Conservation (phyloP, 345 rosid species). For the Eucalyptus dawsonii region DNA sequence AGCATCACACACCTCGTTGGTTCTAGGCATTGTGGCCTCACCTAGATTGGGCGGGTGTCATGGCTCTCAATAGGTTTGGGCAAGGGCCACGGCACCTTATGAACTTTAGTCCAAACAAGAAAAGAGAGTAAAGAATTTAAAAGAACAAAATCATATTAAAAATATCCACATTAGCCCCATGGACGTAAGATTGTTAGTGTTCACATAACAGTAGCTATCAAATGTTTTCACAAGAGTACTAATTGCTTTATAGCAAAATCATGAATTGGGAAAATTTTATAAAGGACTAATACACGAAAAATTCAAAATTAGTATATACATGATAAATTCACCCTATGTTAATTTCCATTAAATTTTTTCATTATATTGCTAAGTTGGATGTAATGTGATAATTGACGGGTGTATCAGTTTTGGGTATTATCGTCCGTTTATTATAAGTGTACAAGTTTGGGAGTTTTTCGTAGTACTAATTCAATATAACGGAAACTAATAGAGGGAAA, state of each 20-base stretch:
- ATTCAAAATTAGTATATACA: accelerated
- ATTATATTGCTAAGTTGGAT: too few relatives aligned
- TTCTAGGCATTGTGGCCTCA: accelerated
- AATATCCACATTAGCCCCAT: accelerated
- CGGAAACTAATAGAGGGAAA: too few relatives aligned
- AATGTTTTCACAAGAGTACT: too few relatives aligned
- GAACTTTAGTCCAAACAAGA: background rate
- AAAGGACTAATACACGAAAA: too few relatives aligned
- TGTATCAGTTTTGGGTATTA: accelerated
- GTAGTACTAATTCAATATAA: too few relatives aligned
- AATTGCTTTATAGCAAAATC: background rate
- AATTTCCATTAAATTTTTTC: accelerated
- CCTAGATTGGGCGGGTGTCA: background rate
- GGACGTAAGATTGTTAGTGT: accelerated
- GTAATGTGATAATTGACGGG: accelerated
- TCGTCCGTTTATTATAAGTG: accelerated
- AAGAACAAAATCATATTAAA: too few relatives aligned
- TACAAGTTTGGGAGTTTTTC: too few relatives aligned
- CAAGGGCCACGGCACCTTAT: too few relatives aligned
- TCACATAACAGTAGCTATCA: background rate
- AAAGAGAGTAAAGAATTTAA: too few relatives aligned
- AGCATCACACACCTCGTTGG: accelerated
- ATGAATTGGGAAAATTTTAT: too few relatives aligned
- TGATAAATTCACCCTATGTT: background rate
- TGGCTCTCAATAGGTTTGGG: background rate